phyloP scores from a whole-genome alignment of 1,139 yeast species.

The Sugiyamaella novakii region DNA sequence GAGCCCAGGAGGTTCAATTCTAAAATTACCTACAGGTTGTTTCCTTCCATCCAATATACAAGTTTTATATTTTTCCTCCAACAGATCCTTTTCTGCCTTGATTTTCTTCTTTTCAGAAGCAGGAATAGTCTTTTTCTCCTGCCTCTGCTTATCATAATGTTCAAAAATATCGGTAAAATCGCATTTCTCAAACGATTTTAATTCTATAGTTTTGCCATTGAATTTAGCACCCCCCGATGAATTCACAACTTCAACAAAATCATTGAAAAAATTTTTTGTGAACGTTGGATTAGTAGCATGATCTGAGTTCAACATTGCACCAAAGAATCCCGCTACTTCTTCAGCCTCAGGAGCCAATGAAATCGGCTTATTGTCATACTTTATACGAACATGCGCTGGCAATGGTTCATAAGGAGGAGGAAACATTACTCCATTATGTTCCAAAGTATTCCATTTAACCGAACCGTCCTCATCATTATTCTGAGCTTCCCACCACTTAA shows the following conservation, averaged over 20 bases:
- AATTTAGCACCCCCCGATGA: conserved; percentile 64
- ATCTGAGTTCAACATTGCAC: conserved; percentile 83
- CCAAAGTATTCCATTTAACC: conserved; percentile 81
- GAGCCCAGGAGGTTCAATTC: conserved; percentile 94
- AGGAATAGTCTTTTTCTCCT: conserved; percentile 68
- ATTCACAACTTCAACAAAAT: conserved; percentile 67
- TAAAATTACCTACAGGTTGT: conserved; percentile 90
- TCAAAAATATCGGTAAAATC: conserved; percentile 78
- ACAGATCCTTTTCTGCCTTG: conserved; percentile 69
- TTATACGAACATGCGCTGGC: conserved; percentile 75
- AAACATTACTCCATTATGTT: conserved; percentile 87
- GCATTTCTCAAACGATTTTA: conserved; percentile 65
- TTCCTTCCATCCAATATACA: conserved; percentile 84
- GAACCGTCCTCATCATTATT: conserved; percentile 66
- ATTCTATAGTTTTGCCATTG: conserved; percentile 47
- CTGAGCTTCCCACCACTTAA: conserved; percentile 82
- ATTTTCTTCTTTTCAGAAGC: conserved; percentile 71
- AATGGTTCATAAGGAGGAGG: conserved; percentile 91
- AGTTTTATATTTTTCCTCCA: conserved; percentile 79
- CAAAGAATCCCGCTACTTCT: conserved; percentile 95
- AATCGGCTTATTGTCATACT: conserved; percentile 76
- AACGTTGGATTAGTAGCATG: conserved; percentile 87
- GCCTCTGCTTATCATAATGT: conserved; percentile 69
- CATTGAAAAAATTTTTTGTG: conserved; percentile 82
- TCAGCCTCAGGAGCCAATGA: conserved; percentile 79